Percentiles rank a stretch among this genome's conserved stretches.
phyloP scores from a whole-genome alignment of 2,329 filamentous ascomycete genomes.

The Juglanconis oblonga region DNA sequence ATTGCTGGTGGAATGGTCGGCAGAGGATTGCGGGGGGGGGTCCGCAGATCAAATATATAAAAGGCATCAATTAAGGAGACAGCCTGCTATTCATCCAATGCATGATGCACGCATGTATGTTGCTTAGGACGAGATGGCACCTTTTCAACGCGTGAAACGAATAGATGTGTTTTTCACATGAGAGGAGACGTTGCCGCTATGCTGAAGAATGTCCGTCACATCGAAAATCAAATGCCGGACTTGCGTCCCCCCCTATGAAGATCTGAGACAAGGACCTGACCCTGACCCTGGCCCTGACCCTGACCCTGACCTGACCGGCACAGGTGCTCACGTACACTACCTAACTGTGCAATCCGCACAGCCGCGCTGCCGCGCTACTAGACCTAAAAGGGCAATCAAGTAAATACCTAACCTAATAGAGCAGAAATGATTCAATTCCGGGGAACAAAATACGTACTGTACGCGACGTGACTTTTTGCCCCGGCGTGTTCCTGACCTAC shows the following conservation, averaged over 20 bases:
- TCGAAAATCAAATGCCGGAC: no score
- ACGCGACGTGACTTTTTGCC: conserved; percentile 13
- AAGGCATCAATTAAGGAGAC: background rate
- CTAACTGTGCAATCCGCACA: no score
- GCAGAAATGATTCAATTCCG: background rate
- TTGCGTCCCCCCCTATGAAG: no score
- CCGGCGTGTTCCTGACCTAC: background rate
- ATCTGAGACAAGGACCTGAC: no score
- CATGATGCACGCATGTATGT: no score
- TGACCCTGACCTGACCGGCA: background rate
- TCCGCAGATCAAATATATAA: background rate
- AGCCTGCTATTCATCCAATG: background rate
- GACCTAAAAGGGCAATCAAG: conserved; percentile 12
- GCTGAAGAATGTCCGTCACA: no score
- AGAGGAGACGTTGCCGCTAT: no score
- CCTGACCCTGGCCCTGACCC: no score
- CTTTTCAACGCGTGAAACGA: no score
- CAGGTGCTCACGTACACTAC: no score
- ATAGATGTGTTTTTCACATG: no score
- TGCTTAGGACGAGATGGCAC: no score
- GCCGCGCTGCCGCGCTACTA: background rate
- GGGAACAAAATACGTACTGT: conserved; percentile 3
- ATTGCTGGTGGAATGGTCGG: background rate
- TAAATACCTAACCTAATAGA: conserved; percentile 7
- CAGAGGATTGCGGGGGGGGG: background rate